Evolutionary conservation across 805 yeast genomes (phyloP).

Genomic region (Nematodospora valgi): DNA sequence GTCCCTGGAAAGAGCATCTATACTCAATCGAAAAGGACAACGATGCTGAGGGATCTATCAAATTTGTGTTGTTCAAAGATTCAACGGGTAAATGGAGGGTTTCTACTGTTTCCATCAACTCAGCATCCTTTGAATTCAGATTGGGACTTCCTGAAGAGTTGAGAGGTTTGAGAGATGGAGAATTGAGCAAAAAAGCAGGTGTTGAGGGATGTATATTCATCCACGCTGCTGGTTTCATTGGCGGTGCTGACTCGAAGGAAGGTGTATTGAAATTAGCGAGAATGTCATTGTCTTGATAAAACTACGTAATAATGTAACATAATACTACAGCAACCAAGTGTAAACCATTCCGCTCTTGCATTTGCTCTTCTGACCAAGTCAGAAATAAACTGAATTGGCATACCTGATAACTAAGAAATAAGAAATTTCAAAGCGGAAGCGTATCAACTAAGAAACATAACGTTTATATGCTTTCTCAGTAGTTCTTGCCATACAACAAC

Average conservation of each 20-base stretch:
- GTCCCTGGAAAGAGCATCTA: constrained; percentile 95
- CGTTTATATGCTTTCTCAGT: no score
- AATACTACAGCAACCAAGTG: no score
- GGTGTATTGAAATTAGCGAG: constrained; percentile 75
- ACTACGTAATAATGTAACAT: no score
- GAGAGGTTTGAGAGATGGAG: constrained; percentile 95
- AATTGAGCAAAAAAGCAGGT: constrained; percentile 68
- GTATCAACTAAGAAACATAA: no score
- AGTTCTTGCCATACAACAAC: no score
- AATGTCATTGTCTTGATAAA: constrained; percentile 21
- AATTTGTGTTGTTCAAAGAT: constrained; percentile 81
- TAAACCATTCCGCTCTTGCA: no score
- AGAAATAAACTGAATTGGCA: no score
- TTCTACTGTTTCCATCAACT: constrained; percentile 83
- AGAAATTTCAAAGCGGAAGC: no score
- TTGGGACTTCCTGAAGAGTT: constrained; percentile 84
- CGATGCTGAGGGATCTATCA: constrained; percentile 50
- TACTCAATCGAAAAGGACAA: constrained; percentile 65
- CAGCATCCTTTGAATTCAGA: constrained; percentile 80
- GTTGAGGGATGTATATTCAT: constrained; percentile 84
- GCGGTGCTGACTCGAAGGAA: constrained; percentile 82
- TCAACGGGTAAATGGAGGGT: constrained; percentile 76
- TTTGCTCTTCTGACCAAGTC: no score
- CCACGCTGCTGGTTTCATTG: constrained; percentile 97
- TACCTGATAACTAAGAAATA: no score